A percentile compares a stretch with the other conserved stretches of the same genome.
Evolutionary conservation across 768 basidiomycete genomes (phyloP).

Genomic region (Hydnum rufescens): DNA sequence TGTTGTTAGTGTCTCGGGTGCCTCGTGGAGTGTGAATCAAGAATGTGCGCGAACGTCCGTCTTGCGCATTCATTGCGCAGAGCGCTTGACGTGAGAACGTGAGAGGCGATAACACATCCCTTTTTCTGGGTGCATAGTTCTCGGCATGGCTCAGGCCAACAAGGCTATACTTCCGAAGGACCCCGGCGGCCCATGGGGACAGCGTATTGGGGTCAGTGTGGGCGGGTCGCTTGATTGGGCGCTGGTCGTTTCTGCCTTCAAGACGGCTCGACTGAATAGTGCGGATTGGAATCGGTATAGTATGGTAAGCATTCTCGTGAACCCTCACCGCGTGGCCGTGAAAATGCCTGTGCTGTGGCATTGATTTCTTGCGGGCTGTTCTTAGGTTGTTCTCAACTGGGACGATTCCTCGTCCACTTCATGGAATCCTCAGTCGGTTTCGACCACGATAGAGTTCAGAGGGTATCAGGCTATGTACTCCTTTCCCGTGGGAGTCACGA

Average conservation of each 20-base stretch:
- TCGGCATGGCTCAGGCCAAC: slow-evolving; percentile 53
- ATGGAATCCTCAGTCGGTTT: slow-evolving; percentile 10
- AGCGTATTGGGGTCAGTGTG: slow-evolving; percentile 45
- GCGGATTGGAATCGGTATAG: not conserved
- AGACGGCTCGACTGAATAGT: not conserved
- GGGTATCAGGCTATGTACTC: no score
- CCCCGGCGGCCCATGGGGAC: slow-evolving; percentile 41
- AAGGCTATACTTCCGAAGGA: slow-evolving; percentile 57
- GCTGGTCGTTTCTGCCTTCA: slow-evolving; percentile 39
- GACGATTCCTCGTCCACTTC: not conserved
- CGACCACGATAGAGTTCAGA: no score
- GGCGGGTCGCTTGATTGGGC: slow-evolving; percentile 37
- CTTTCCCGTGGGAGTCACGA: no score
- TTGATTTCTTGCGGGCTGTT: no score
- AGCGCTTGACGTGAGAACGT: no score
- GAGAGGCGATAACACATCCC: no score
- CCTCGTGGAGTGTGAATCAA: slow-evolving; percentile 49
- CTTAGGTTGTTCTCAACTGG: slow-evolving; percentile 8
- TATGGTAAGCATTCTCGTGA: not conserved
- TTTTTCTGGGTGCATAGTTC: slow-evolving; percentile 23
- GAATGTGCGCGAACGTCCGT: slow-evolving; percentile 32
- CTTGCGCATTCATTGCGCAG: no score
- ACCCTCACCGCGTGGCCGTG: slow-evolving; percentile 1
- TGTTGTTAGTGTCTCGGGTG: slow-evolving; percentile 44
- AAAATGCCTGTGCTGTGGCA: no score